These are phyloP conservation scores for Wallacemonas rigidus DNA, from an alignment of 208 protist species.

Conservation along the genomic window DNA sequence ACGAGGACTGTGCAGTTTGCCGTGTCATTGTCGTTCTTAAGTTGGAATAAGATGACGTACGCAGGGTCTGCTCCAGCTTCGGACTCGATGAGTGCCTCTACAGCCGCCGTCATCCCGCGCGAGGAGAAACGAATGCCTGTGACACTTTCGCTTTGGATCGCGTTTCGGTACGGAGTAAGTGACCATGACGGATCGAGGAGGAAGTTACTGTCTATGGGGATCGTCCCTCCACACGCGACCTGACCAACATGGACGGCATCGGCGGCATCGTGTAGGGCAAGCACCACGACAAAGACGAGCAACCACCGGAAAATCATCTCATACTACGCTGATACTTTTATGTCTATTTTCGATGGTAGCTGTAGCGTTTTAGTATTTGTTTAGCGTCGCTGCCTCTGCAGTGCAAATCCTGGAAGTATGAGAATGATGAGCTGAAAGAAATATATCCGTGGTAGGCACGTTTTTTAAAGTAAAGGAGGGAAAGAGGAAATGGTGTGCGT, in stretches of 20 bases:
- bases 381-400: no score
- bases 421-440: no score
- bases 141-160: constrained; percentile 18
- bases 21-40: constrained; percentile 20
- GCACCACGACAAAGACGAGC: constrained; percentile 8
- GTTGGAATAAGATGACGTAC: constrained; percentile 46
- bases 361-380: no score
- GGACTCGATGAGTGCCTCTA: constrained; percentile 26
- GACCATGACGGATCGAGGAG: constrained; percentile 50
- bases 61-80: constrained; percentile 37
- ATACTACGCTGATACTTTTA: neutral
- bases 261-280: neutral
- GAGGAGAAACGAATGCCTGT: constrained; percentile 18
- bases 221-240: constrained; percentile 42
- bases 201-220: constrained; percentile 68
- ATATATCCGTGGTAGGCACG: neutral
- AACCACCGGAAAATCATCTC: constrained; percentile 14
- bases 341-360: neutral
- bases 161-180: constrained; percentile 18
- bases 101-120: neutral
- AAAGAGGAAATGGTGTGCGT: neutral
- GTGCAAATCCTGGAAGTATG: no score
- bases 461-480: neutral
- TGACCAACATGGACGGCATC: constrained; percentile 26
- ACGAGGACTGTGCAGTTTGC: constrained; percentile 28